Evolutionary conservation across 805 yeast species (phyloP).

Genomic region (Maudiozyma saulgeensis): DNA sequence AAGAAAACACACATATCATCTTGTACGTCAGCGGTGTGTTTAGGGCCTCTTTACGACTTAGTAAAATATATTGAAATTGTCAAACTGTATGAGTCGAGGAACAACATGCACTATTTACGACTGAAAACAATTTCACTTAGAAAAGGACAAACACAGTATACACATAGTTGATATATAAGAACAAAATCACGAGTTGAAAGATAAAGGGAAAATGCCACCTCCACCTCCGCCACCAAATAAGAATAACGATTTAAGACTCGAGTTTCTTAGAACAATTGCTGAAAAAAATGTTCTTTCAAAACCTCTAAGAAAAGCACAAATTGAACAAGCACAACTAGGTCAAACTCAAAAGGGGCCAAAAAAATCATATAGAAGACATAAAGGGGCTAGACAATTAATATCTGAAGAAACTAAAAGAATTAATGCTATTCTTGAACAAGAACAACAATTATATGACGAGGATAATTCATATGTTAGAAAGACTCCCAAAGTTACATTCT

Average conservation of each 20-base stretch:
- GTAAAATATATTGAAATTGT: too few relatives aligned
- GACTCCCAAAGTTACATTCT: constrained; percentile 51
- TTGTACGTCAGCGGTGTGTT: too few relatives aligned
- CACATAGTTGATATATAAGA: neutral
- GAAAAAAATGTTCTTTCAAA: constrained; percentile 12
- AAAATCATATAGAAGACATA: constrained; percentile 52
- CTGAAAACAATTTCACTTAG: too few relatives aligned
- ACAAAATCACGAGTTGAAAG: neutral
- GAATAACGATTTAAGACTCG: constrained; percentile 16
- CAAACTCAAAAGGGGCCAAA: constrained; percentile 43
- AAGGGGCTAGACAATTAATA: constrained; percentile 61
- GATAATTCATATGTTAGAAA: neutral
- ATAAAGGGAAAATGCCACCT: neutral
- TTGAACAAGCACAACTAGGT: neutral
- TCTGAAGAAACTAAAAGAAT: constrained; percentile 72
- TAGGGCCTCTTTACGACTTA: too few relatives aligned
- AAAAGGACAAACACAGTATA: too few relatives aligned
- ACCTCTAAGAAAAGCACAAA: constrained; percentile 19
- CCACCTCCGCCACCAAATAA: neutral
- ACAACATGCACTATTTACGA: too few relatives aligned
- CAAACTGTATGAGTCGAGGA: too few relatives aligned
- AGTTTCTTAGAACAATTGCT: constrained; percentile 21
- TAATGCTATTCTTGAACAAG: constrained; percentile 18
- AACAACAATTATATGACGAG: constrained; percentile 2
- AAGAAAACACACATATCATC: too few relatives aligned